Conservation (phyloP, 2,329 filamentous ascomycete genomes). For the Penicillium concentricum region DNA sequence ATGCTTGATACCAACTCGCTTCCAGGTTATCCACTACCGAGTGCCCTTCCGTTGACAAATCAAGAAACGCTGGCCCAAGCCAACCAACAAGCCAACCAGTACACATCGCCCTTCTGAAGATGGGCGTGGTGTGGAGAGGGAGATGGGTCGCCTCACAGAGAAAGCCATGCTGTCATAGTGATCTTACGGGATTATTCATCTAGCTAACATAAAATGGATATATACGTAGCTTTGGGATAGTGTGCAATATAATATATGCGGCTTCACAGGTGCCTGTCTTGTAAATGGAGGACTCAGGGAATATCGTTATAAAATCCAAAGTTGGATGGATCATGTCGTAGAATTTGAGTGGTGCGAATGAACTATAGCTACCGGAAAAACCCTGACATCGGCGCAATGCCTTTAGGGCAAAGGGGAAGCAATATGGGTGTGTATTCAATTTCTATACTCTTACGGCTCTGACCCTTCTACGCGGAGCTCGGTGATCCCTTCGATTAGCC, state of each 20-base stretch:
- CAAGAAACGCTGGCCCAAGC: neutral
- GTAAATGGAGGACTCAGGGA: too few relatives aligned
- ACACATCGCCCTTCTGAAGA: neutral
- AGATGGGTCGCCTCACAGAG: neutral
- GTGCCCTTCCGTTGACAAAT: neutral
- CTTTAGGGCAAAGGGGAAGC: neutral
- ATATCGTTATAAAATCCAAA: too few relatives aligned
- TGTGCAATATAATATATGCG: neutral
- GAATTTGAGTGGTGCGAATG: too few relatives aligned
- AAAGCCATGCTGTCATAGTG: neutral
- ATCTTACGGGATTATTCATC: neutral
- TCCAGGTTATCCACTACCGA: neutral
- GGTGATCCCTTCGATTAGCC: neutral
- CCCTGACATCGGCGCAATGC: neutral
- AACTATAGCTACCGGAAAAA: too few relatives aligned
- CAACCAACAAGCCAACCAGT: neutral
- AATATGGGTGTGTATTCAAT: neutral
- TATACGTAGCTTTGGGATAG: neutral
- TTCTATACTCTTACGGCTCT: neutral
- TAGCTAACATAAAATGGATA: neutral
- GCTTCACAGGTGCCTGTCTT: neutral
- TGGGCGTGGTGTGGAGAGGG: too few relatives aligned
- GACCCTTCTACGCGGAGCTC: neutral
- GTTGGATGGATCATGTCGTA: too few relatives aligned
- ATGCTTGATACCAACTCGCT: neutral